Conservation (phyloP, 306 rosid species). For the Quercus glauca region DNA sequence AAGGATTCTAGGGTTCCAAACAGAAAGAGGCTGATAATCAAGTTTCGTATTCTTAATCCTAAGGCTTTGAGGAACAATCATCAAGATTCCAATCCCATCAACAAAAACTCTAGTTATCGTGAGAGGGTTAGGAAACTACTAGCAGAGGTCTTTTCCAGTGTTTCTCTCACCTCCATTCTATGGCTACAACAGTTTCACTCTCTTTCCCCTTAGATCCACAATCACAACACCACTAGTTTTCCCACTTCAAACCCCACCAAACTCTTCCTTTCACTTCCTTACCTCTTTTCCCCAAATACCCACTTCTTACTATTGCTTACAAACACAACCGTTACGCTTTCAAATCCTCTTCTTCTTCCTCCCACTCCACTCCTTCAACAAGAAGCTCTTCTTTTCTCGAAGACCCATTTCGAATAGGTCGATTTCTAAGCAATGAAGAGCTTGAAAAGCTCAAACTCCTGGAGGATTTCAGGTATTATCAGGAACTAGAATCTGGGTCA, state of each 20-base stretch:
- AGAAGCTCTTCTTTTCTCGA: slow-evolving; percentile 24
- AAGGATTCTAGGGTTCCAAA: too few species aligned
- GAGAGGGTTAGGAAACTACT: too few species aligned
- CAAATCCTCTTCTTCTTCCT: slow-evolving; percentile 51
- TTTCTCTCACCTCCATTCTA: slow-evolving; percentile 16
- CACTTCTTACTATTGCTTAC: slow-evolving; percentile 18
- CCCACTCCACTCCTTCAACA: slow-evolving; percentile 27
- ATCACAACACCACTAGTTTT: slow-evolving; percentile 24
- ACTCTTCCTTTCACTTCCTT: background rate
- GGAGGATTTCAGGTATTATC: slow-evolving; percentile 42
- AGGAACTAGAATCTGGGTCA: slow-evolving; percentile 64
- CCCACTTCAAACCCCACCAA: slow-evolving; percentile 26
- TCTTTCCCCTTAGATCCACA: slow-evolving; percentile 49
- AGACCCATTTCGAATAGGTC: slow-evolving; percentile 56
- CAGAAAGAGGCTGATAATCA: too few species aligned
- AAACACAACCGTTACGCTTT: slow-evolving; percentile 18
- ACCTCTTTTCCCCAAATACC: slow-evolving; percentile 23
- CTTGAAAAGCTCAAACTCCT: slow-evolving; percentile 53
- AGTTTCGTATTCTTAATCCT: too few species aligned
- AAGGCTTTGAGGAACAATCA: too few species aligned
- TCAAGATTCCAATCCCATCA: too few species aligned
- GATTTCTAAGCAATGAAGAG: slow-evolving; percentile 63
- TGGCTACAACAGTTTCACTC: slow-evolving; percentile 58
- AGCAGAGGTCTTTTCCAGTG: too few species aligned
- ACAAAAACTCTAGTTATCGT: too few species aligned